Base-by-base conservation (phyloP, 495 filamentous ascomycete species). In the Hypoxylon subgilvum region DNA sequence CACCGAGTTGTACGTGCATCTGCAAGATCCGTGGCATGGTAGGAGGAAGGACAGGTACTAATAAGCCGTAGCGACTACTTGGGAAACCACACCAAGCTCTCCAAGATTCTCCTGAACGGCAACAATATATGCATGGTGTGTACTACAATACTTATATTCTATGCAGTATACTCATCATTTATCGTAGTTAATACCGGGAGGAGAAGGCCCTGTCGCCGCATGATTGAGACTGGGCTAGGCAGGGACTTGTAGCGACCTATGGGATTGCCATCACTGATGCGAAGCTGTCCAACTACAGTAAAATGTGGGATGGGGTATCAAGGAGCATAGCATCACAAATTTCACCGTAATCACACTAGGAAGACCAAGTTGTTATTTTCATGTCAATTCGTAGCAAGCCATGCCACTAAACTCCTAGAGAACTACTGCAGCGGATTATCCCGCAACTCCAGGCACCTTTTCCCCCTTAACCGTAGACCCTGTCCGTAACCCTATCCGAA, bases 91-190 rank as follows among this genome's bases (percentile, higher is more conserved):
- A 88, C 84, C 13, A 95, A 96, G 73, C 85, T 97, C 14, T 82
- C 90, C 13, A 96, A 96, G 80, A 94, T 97, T 40, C 74, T 98
- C 18, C 79, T 98, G n/a, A 97, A 97, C 65, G 94, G 94, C 28
- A 98, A 98, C 74, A 97, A 97, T 66, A 88, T 98, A 50, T 97
- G 94, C 89, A 98, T 98, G 94, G 94, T 96, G 81, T 21, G 69
- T 42, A 49, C 17, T 12, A 18, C 19, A 8, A 32, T 10, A 7
- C 30, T 31, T 21, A 18, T 31, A 9, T 36, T 21, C 39, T n/a
- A 12, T 12, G 22, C 18, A 9, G 19, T 13, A 47, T 7, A 23
- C 66, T 55, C 38, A 50, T 23, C 27, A 19, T 30, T 7, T 36
- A 22, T 38, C 17, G 45, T 31, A 96, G 90, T 84, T 96, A 74